These are phyloP conservation scores for Paramecium primaurelia DNA, from an alignment of 73 alveolate genomes.

Conservation along the genomic window DNA sequence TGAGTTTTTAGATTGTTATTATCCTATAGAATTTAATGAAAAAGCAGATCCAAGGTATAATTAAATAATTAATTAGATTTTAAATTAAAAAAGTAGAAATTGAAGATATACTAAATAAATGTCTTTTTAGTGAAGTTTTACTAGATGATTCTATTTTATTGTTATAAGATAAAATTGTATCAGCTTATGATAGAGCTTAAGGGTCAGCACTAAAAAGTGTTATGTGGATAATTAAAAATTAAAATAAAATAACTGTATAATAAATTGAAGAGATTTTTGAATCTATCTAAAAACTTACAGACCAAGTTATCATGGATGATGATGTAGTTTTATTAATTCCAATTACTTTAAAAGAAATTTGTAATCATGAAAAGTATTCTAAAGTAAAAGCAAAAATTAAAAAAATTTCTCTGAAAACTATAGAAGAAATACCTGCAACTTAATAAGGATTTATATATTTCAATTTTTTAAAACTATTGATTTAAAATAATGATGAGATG, in stretches of 20 bases:
- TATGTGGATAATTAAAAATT: background rate
- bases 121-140: background rate
- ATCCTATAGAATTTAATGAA: constrained; percentile 16
- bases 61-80: background rate
- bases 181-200: background rate
- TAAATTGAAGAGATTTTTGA: background rate
- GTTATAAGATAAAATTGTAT: background rate
- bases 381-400: background rate
- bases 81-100: background rate
- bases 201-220: background rate
- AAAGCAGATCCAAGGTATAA: background rate
- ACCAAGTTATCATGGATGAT: background rate
- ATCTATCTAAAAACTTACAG: background rate
- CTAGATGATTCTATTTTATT: background rate
- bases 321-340: background rate
- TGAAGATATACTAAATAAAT: background rate
- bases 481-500: background rate
- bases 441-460: background rate
- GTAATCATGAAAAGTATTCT: background rate
- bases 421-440: background rate
- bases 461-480: background rate
- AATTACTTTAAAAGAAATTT: background rate
- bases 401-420: background rate
- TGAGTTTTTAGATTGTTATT: constrained; percentile 33
- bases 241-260: background rate